A percentile compares a stretch with the other conserved stretches of the same genome.
Evolutionary conservation across 1,139 yeast genomes (phyloP).

Genomic region (Debaryomyces coudertii): DNA sequence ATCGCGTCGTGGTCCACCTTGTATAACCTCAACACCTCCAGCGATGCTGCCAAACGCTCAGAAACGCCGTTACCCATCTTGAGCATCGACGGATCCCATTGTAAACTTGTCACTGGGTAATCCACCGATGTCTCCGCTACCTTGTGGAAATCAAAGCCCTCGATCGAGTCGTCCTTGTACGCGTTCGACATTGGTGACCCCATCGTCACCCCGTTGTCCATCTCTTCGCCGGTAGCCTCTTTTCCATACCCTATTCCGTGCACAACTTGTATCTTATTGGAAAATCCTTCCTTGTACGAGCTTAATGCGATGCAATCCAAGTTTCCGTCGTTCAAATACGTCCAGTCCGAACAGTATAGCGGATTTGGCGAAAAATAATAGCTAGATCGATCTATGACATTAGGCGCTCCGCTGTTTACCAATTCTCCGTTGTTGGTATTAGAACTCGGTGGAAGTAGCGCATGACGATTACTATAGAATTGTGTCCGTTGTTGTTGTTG

Average conservation of each 20-base stretch:
- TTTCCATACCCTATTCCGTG: slow-evolving; percentile 42
- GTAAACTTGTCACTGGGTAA: slow-evolving; percentile 69
- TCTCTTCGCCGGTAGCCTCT: slow-evolving; percentile 19
- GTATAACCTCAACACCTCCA: slow-evolving; percentile 73
- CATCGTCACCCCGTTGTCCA: slow-evolving; percentile 4
- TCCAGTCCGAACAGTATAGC: slow-evolving; percentile 72
- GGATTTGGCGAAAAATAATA: slow-evolving; percentile 65
- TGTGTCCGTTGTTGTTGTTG: slow-evolving; percentile 14
- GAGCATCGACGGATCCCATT: slow-evolving; percentile 67
- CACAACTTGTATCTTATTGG: slow-evolving; percentile 55
- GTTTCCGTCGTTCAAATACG: slow-evolving; percentile 36
- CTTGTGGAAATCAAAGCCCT: slow-evolving; percentile 51
- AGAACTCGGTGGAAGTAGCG: slow-evolving; percentile 17
- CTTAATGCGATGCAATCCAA: slow-evolving; percentile 63
- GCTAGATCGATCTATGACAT: slow-evolving; percentile 42
- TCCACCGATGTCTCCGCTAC: slow-evolving; percentile 58
- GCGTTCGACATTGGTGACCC: slow-evolving; percentile 11
- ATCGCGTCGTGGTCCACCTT: slow-evolving; percentile 44
- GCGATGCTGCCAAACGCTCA: slow-evolving; percentile 64
- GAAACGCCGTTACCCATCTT: slow-evolving; percentile 23
- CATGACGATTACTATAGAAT: slow-evolving; percentile 16
- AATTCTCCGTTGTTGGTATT: slow-evolving; percentile 11
- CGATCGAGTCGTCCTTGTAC: slow-evolving; percentile 23
- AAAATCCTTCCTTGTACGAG: slow-evolving; percentile 70
- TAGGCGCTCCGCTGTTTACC: slow-evolving; percentile 9